Conservation (phyloP, 148 eudicot species). For the Vaccinium myrtillus region DNA sequence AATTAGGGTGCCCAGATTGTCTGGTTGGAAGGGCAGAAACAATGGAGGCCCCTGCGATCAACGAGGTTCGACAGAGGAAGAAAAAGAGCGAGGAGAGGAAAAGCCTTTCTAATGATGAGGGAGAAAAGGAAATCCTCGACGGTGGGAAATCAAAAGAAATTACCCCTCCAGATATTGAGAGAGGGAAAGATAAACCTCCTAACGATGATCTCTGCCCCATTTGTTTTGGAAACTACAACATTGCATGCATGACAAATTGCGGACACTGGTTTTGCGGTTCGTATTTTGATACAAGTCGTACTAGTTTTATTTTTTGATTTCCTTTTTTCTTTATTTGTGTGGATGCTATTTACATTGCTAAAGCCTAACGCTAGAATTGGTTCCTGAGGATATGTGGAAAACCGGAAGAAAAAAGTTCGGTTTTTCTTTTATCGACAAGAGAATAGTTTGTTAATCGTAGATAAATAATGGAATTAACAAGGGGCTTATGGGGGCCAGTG, state of each 20-base stretch:
- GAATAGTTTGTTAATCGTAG: no score
- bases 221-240: constrained; percentile 26
- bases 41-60: no score
- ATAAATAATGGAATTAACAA: no score
- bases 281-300: background rate
- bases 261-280: constrained; percentile 43
- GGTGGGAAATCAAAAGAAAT: no score
- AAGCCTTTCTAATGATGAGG: no score
- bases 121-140: no score
- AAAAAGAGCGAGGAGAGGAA: no score
- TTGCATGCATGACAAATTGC: constrained; percentile 29
- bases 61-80: no score
- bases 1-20: no score
- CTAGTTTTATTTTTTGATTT: background rate
- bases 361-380: background rate
- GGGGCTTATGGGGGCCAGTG: no score
- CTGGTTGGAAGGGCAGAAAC: no score
- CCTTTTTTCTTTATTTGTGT: background rate
- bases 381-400: background rate
- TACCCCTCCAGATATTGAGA: background rate
- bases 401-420: background rate
- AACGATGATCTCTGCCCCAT: constrained; percentile 33
- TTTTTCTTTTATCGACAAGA: no score
- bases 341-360: background rate
- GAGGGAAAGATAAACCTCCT: constrained; percentile 22